phyloP scores from a whole-genome alignment of 176 grass and related monocot species.

The Carex myosuroides region DNA sequence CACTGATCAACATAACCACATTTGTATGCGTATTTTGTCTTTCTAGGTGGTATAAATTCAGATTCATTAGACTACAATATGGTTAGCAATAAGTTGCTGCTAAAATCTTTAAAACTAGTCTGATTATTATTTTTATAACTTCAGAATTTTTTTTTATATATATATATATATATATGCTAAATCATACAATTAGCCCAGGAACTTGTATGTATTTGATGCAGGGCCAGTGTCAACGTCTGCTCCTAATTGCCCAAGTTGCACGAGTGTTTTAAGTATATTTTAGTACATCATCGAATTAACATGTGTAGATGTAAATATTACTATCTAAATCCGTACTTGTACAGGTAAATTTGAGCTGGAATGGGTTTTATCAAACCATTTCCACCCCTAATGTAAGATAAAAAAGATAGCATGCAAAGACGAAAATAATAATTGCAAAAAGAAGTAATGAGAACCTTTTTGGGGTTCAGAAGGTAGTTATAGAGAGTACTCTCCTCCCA shows the following conservation, averaged over 20 bases:
- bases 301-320: not conserved
- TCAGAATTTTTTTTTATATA: not conserved
- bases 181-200: not conserved
- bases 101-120: not conserved
- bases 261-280: not conserved
- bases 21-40: not conserved
- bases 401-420: not conserved
- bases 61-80: not conserved
- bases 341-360: not conserved
- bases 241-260: not conserved
- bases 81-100: not conserved
- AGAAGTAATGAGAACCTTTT: slow-evolving; percentile 48
- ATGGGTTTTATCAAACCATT: not conserved
- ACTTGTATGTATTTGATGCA: not conserved
- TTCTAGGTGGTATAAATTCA: not conserved
- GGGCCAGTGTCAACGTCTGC: not conserved
- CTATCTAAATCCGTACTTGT: not conserved
- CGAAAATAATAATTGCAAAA: slow-evolving; percentile 6
- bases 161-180: not conserved
- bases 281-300: not conserved
- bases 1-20: not conserved
- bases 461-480: slow-evolving; percentile 78
- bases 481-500: slow-evolving; percentile 83
- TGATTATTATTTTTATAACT: not conserved
- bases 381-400: not conserved